Evolutionary conservation across 2,329 filamentous ascomycete genomes (phyloP), one percentile per base, ranked within the genome.

Genomic region (Fusarium sarcochroum): DNA sequence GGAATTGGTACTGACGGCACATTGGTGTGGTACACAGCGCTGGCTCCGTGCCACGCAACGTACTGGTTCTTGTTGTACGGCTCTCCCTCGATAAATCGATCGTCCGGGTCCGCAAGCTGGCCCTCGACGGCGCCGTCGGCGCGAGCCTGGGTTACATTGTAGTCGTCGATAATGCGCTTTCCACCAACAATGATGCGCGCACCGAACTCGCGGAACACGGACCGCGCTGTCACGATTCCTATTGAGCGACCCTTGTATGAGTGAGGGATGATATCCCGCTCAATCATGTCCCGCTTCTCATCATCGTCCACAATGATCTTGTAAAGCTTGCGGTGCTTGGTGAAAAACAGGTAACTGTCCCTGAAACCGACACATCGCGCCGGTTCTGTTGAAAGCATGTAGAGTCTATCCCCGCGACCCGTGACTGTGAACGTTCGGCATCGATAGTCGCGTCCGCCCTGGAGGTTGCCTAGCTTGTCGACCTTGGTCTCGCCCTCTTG

Each of bases 41-140:
- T 98, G 47, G 96, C 96, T 49, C 96, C 96, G 78, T 97, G 94
- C 96, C 96, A 99, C 27, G 96, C 96, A 27, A 99, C 96, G 76
- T 98, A 99, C 78, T 98, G 94, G 77, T 99, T 99, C 82, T 95
- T 94, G 84, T 99, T 98, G 85, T 99, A 99, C n/a, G 90, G 86
- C 77, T 97, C 91, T 38, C 91, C 92, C 10, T 87, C 86, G 25
- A 94, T 87, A 41, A 94, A 86, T 63, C 86, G 86, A 79, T 99
- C 96, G 63, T 94, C 91, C 0, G 95, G 95, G 75, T 98, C 96
- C 18, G 94, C 96, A 23, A 98, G 78, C 77, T 97, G 93, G 68
- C 96, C 96, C 78, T 98, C 95, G 4, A 93, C 86, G 25, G 90
- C 90, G 21, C 94, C 95, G 51, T 93, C 89, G 48, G 90, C 91